Evolutionary conservation across 2,329 filamentous ascomycete species (phyloP), one percentile per base, ranked within the genome.

Genomic region (Hortaea sp.): DNA sequence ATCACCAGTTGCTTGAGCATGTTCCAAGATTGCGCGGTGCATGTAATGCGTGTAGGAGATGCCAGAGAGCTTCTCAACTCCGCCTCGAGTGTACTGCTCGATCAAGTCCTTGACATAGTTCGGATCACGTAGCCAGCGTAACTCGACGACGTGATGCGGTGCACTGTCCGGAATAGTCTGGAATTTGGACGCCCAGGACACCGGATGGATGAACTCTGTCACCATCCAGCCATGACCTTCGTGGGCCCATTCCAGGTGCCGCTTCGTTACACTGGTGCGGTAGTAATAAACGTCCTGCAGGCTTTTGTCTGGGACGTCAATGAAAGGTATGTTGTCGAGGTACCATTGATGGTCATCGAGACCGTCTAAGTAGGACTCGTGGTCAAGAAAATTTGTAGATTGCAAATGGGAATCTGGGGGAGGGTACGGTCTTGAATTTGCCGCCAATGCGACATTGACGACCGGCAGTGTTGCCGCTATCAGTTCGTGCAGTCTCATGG

Each of bases 271-370:
- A 7, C 63, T 64, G 57, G 66, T 66, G 35, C 69, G 64, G 50
- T 72, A 72, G 51, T 72, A 72, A 49, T 71, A 72, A 12, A 72
- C 68, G 47, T 69, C 65, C 49, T 70, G 63, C 43, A 71, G 63
- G 13, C 64, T 54, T 40, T 60, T 32, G 48, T 70, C 63, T 11
- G 68, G 68, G 12, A 69, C 60, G 32, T 71, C 67, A n/a, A 72
- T 63, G 39, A 65, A 66, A 5, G 69, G 68, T 30, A 72, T 69
- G 46, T 70, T 71, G 44, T 65, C 52, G 29, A 60, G 52, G 41
- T 61, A 62, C 57, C 60, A 66, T 42, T 53, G 51, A 4, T 48
- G 49, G 35, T 56, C 55, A 32, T 55, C 53, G 6, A 53, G 35
- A 31, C 48, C 48, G n/a, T 46, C 20, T 10, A 57, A 40, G 38